Percentiles rank a stretch among this genome's conserved stretches.
Evolutionary conservation across 805 yeast genomes (phyloP).

Genomic region (Monosporozyma unispora): DNA sequence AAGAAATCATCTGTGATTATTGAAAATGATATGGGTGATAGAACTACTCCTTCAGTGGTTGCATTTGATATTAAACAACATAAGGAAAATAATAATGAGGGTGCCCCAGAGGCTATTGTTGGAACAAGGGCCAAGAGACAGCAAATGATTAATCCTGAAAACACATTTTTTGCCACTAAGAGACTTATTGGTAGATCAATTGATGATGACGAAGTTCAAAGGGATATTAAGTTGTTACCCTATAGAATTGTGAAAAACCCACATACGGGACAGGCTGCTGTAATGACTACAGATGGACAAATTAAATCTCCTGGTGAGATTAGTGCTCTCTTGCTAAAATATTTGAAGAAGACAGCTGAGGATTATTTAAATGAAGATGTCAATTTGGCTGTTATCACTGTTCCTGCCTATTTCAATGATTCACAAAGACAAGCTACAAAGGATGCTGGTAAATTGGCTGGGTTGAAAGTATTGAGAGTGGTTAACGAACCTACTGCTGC

Average conservation of each 20-base stretch:
- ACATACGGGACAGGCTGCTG: slow-evolving; percentile 66
- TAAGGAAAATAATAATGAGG: neutral
- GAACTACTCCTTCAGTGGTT: slow-evolving; percentile 75
- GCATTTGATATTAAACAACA: slow-evolving; percentile 40
- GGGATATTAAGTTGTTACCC: slow-evolving; percentile 54
- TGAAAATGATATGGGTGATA: slow-evolving; percentile 64
- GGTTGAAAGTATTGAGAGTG: slow-evolving; percentile 64
- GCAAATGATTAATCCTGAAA: slow-evolving; percentile 63
- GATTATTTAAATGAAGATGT: slow-evolving; percentile 43
- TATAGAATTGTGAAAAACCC: slow-evolving; percentile 44
- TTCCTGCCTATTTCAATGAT: slow-evolving; percentile 79
- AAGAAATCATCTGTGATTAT: slow-evolving; percentile 61
- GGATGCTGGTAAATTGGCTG: slow-evolving; percentile 67
- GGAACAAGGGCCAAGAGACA: slow-evolving; percentile 74
- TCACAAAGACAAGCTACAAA: slow-evolving; percentile 80
- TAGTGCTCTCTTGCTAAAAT: slow-evolving; percentile 53
- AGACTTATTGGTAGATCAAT: slow-evolving; percentile 69
- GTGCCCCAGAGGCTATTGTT: slow-evolving; percentile 32
- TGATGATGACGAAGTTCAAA: slow-evolving; percentile 60
- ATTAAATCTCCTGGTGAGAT: slow-evolving; percentile 61
- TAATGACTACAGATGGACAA: slow-evolving; percentile 33
- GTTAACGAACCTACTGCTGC: slow-evolving; percentile 84
- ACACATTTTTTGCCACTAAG: slow-evolving; percentile 76
- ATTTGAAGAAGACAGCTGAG: slow-evolving; percentile 62
- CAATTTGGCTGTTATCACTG: slow-evolving; percentile 72